These are phyloP conservation scores for Trichoderma simmonsii DNA, from an alignment of 2,329 filamentous ascomycete species.

Conservation along the genomic window DNA sequence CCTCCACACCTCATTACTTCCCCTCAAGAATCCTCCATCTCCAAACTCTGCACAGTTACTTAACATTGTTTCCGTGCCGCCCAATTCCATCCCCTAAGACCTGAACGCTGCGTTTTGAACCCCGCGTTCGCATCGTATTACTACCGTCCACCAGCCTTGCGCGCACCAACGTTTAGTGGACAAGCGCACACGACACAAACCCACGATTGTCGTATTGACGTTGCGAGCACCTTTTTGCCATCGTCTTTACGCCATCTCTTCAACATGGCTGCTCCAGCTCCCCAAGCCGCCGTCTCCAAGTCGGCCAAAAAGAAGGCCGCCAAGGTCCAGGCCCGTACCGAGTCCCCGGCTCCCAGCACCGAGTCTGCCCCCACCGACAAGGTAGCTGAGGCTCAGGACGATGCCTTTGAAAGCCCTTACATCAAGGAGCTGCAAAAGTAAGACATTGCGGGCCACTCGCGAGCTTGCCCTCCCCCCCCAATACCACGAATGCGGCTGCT, in stretches of 20 bases:
- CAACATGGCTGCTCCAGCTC: slow-evolving; percentile 60
- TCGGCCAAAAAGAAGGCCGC: slow-evolving; percentile 64
- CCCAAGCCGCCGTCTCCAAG: slow-evolving; percentile 58
- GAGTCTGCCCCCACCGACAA: slow-evolving; percentile 48
- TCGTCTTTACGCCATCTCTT: slow-evolving; percentile 3
- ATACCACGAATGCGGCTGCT: slow-evolving; percentile 19
- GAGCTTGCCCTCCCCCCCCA: not conserved
- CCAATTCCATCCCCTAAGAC: not conserved
- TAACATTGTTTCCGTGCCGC: not conserved
- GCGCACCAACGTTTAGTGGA: slow-evolving; percentile 6
- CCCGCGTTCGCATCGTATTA: slow-evolving; percentile 4
- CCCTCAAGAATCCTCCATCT: not conserved
- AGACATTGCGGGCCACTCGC: slow-evolving; percentile 30
- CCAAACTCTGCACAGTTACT: not conserved
- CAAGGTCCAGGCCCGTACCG: slow-evolving; percentile 50
- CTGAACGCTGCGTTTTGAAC: not conserved
- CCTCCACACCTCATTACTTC: slow-evolving; percentile 5
- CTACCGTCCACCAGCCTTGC: not conserved
- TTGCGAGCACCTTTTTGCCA: slow-evolving; percentile 5
- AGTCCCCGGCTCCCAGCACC: slow-evolving; percentile 52
- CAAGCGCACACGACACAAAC: slow-evolving; percentile 15
- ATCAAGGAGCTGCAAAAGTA: slow-evolving; percentile 91
- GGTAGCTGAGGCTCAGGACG: slow-evolving; percentile 56
- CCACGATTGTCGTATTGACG: slow-evolving; percentile 2
- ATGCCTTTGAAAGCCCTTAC: slow-evolving; percentile 68